Conservation (phyloP, 2,329 filamentous ascomycete genomes). For the Phialophora tarda region DNA sequence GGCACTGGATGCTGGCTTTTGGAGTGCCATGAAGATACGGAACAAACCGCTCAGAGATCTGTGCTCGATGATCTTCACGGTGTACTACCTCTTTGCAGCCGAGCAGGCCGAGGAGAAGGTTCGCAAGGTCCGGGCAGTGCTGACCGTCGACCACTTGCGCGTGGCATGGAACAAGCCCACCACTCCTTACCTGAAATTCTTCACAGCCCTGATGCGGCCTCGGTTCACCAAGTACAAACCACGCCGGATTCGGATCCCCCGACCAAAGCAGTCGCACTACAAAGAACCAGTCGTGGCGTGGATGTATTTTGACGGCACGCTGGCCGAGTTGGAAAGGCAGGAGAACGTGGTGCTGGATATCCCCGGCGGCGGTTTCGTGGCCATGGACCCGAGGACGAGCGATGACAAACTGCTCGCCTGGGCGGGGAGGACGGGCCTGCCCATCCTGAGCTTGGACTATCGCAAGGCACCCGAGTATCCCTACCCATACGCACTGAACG, state of each 20-base stretch:
- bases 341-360: constrained; percentile 84
- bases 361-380: constrained; percentile 92
- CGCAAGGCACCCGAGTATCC: constrained; percentile 83
- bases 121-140: constrained; percentile 79
- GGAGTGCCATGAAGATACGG: constrained; percentile 94
- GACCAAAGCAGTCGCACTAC: constrained; percentile 80
- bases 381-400: constrained; percentile 92
- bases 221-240: constrained; percentile 81
- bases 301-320: constrained; percentile 91
- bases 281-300: constrained; percentile 81
- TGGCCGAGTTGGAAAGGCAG: constrained; percentile 76
- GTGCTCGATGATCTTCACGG: constrained; percentile 79
- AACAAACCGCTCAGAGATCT: constrained; percentile 81
- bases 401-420: constrained; percentile 94
- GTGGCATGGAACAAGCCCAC: constrained; percentile 96
- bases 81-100: constrained; percentile 90
- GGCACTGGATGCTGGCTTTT: constrained; percentile 93
- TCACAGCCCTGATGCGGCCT: constrained; percentile 76
- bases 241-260: constrained; percentile 79
- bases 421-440: constrained; percentile 87
- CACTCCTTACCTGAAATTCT: constrained; percentile 78
- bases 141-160: constrained; percentile 89
- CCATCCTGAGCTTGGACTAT: constrained; percentile 90
- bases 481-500: constrained; percentile 83
- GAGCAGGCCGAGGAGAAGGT: constrained; percentile 97